Evolutionary conservation across 148 eudicot species (phyloP).

Genomic region (Chenopodium quinoa): DNA sequence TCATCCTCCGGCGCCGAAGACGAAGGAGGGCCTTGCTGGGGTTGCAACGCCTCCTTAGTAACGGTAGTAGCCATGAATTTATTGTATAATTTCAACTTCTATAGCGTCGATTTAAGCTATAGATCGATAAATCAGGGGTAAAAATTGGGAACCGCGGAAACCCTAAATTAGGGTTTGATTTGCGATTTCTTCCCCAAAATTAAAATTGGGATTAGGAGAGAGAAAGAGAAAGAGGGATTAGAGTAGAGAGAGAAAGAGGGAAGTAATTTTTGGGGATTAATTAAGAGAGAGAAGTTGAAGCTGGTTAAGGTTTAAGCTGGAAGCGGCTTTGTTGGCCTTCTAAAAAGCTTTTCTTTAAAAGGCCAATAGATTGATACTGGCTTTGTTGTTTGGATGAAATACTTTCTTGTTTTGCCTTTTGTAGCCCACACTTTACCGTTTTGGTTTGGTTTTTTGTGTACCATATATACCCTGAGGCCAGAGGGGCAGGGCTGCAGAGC

Average conservation of each 20-base stretch:
- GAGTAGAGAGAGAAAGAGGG: not conserved
- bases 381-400: not conserved
- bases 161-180: slow-evolving; percentile 32
- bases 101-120: not conserved
- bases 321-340: not conserved
- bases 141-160: not conserved
- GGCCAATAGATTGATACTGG: not conserved
- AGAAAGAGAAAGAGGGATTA: not conserved
- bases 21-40: slow-evolving; percentile 18
- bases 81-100: not conserved
- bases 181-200: not conserved
- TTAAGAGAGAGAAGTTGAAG: not conserved
- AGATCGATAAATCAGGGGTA: slow-evolving; percentile 6
- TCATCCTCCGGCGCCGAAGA: slow-evolving; percentile 53
- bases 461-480: no score
- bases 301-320: slow-evolving; percentile 1
- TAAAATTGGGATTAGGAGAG: not conserved
- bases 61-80: slow-evolving; percentile 22
- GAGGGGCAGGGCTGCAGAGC: no score
- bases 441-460: not conserved
- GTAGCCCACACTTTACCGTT: not conserved
- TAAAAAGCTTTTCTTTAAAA: not conserved
- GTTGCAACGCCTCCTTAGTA: slow-evolving; percentile 23
- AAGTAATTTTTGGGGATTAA: not conserved
- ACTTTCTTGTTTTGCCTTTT: not conserved